Percentiles rank a stretch among this genome's conserved stretches.
Conservation (phyloP, 2,329 filamentous ascomycete genomes). For the Xenoacremonium recifei region DNA sequence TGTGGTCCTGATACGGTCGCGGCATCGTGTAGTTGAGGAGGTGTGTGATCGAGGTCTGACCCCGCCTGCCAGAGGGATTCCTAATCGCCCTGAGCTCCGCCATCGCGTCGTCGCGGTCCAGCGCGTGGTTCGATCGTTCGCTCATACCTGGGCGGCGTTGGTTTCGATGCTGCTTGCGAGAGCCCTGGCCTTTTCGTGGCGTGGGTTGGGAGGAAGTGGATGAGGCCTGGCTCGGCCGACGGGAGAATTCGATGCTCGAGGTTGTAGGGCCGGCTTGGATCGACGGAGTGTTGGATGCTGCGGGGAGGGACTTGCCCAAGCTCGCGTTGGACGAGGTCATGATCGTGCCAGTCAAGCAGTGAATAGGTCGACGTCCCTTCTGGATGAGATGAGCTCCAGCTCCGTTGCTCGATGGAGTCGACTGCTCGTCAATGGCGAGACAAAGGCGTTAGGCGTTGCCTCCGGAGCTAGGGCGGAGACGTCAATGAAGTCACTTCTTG, state of each 20-base stretch:
- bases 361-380: background rate
- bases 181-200: constrained; percentile 73
- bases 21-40: constrained; percentile 88
- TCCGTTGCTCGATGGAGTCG: background rate
- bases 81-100: constrained; percentile 68
- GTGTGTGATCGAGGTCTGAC: constrained; percentile 96
- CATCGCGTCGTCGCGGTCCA: constrained; percentile 83
- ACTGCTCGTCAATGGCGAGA: background rate
- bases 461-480: too few relatives aligned
- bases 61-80: constrained; percentile 69
- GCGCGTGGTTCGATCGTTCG: constrained; percentile 31
- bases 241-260: constrained; percentile 49
- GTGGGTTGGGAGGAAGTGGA: constrained; percentile 33
- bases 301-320: constrained; percentile 52
- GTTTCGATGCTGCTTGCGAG: constrained; percentile 80
- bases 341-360: constrained; percentile 9
- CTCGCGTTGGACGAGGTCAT: constrained; percentile 34
- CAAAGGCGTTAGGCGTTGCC: background rate
- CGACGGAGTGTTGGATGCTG: constrained; percentile 38
- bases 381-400: constrained; percentile 4
- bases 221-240: constrained; percentile 43
- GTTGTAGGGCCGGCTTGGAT: constrained; percentile 41
- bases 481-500: background rate
- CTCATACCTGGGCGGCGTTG: constrained; percentile 65
- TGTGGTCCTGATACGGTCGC: constrained; percentile 62